phyloP scores from a whole-genome alignment of 176 grass and related monocot species.

The Tillandsia fasciculata region DNA sequence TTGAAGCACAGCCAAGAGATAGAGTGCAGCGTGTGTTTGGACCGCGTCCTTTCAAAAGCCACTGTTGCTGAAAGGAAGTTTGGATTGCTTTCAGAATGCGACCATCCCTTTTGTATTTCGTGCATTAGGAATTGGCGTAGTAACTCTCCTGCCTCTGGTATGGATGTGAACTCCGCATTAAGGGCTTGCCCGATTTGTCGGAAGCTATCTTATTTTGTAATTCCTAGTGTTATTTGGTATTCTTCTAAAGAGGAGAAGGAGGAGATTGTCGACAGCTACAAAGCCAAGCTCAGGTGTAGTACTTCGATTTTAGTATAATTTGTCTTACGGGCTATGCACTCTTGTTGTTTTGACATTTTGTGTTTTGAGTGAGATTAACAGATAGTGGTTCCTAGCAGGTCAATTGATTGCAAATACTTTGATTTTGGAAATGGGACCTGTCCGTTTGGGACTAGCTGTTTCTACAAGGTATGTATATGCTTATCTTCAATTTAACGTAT shows the following conservation, averaged over 20 bases:
- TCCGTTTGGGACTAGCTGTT: slow-evolving; percentile 80
- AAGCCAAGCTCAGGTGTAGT: slow-evolving; percentile 56
- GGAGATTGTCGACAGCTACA: slow-evolving; percentile 76
- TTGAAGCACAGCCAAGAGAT: slow-evolving; percentile 80
- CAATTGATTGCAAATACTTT: slow-evolving; percentile 91
- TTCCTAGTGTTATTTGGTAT: slow-evolving; percentile 78
- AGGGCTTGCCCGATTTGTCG: slow-evolving; percentile 81
- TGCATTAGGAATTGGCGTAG: slow-evolving; percentile 91
- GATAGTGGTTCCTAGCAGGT: slow-evolving; percentile 39
- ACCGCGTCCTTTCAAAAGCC: slow-evolving; percentile 63
- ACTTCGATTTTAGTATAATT: background rate
- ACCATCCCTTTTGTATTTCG: slow-evolving; percentile 83
- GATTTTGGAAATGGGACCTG: slow-evolving; percentile 75
- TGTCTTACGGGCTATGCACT: background rate
- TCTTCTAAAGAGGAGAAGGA: slow-evolving; percentile 73
- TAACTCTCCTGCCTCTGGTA: slow-evolving; percentile 61
- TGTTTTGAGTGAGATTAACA: background rate
- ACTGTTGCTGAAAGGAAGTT: slow-evolving; percentile 69
- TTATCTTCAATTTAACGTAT: background rate
- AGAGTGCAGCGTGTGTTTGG: slow-evolving; percentile 79
- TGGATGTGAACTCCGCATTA: slow-evolving; percentile 69
- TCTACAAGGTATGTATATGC: slow-evolving; percentile 59
- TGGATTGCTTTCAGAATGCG: slow-evolving; percentile 78
- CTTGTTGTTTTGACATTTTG: slow-evolving; percentile 7
- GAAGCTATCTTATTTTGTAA: slow-evolving; percentile 60